phyloP scores from a whole-genome alignment of 768 basidiomycete genomes.

The Clitopilus passeckerianus region DNA sequence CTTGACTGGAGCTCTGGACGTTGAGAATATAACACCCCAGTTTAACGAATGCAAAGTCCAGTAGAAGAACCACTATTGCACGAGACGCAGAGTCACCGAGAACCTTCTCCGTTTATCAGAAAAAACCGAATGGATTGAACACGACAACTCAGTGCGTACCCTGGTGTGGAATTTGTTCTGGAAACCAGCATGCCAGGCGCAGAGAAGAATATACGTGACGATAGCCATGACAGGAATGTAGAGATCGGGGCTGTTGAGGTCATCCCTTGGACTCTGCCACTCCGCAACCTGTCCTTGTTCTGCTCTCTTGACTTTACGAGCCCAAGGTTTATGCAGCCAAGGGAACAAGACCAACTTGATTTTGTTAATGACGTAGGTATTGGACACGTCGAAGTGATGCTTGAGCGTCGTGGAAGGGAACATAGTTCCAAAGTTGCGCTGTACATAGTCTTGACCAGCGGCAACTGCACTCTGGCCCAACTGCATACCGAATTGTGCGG shows the following conservation, averaged over 20 bases:
- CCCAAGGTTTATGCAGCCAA: conserved; percentile 90
- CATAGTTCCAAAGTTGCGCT: conserved; percentile 55
- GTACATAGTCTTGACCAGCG: conserved; percentile 94
- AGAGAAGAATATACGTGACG: conserved; percentile 90
- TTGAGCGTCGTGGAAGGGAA: conserved; percentile 11
- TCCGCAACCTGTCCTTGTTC: conserved; percentile 61
- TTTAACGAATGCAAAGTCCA: conserved; percentile 88
- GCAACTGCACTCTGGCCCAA: conserved; percentile 87
- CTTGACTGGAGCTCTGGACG: conserved; percentile 65
- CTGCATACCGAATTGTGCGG: conserved; percentile 95
- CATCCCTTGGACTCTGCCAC: conserved; percentile 87
- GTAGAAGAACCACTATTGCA: conserved; percentile 75
- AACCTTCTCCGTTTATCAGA: conserved; percentile 30
- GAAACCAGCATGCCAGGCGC: conserved; percentile 81
- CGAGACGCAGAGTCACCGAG: conserved; percentile 84
- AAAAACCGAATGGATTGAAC: not conserved
- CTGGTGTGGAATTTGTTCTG: conserved; percentile 82
- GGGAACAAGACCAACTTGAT: conserved; percentile 88
- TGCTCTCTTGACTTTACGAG: conserved; percentile 58
- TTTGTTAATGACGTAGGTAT: conserved; percentile 91
- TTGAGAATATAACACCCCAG: conserved; percentile 92
- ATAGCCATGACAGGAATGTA: conserved; percentile 98
- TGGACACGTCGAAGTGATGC: conserved; percentile 82
- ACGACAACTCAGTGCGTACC: conserved; percentile 12
- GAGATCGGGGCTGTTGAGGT: conserved; percentile 93